Base-by-base conservation (phyloP, 176 grass and related monocot genomes). In the Aegilops tauschii region DNA sequence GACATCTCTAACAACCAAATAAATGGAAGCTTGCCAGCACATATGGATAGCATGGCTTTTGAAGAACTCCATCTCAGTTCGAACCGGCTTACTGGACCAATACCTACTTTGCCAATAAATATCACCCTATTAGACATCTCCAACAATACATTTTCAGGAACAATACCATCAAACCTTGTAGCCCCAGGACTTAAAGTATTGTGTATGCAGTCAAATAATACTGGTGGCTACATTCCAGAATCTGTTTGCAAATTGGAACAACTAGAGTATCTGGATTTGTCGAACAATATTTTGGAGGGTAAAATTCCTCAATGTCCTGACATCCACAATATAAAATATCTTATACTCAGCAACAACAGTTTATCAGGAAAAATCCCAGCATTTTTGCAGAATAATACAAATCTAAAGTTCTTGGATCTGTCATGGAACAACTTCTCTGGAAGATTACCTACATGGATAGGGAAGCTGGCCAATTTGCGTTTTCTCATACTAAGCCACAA, bases 1-100 rank as follows among this genome's bases (percentile, higher is more conserved):
- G 61, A 82, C 30, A 83, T 86, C 12, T 87, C 85, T 8, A 28
- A 84, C 4, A 91, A 91, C 36, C 34, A 73, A 74, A 84, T 91
- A 27, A 74, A 45, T 12, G 85, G 85, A 5, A 73, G 62, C 29
- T 70, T 91, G 21, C 80, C 89, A 32, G 3, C 61, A 37, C 9
- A 50, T 8, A 14, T 84, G 23, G 17, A 73, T 31, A 2, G n/a
- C 17, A 70, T 70, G 71, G 21, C 39, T 20, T 12, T 78, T 11
- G 3, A 8, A 80, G 2, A 58, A 5, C 32, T 87, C 0, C 0
- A 0, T 16, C 27, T 87, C 3, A 4, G 1, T 65, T 77, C 62
- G 4, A 88, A 78, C 5, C 13, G 0, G 8, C 18, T 88, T 14
- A 44, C 36, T 1, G 80, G 86, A 6, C 72, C 18, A 20, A 12